A percentile compares a stretch with the other conserved stretches of the same genome.
Conservation (phyloP, 805 yeast species). For the Saccharomycopsis sp. region DNA sequence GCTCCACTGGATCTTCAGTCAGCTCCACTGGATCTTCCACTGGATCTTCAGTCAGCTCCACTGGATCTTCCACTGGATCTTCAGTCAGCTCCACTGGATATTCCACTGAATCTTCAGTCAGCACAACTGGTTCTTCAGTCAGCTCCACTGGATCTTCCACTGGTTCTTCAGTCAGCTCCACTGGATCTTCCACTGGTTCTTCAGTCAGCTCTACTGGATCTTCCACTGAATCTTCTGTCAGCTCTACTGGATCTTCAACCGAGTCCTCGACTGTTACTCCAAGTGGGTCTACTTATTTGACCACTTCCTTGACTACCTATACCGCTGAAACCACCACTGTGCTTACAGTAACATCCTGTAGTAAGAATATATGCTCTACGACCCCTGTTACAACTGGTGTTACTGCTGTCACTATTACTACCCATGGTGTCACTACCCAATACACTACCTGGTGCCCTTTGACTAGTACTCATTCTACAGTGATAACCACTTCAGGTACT, state of each 20-base stretch:
- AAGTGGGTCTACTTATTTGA: too few species aligned
- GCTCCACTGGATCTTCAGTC: neutral
- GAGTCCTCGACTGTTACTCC: too few species aligned
- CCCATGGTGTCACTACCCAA: slow-evolving; percentile 21
- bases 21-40: neutral
- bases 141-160: slow-evolving; percentile 25
- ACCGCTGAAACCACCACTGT: neutral
- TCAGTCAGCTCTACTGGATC: neutral
- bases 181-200: neutral
- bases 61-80: neutral
- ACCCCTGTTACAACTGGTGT: slow-evolving; percentile 13
- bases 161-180: slow-evolving; percentile 24
- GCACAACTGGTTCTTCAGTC: slow-evolving; percentile 24
- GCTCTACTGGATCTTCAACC: neutral
- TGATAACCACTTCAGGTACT: slow-evolving; percentile 8
- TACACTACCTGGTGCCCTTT: slow-evolving; percentile 8
- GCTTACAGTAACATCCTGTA: slow-evolving; percentile 4
- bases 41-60: neutral
- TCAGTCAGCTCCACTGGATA: neutral
- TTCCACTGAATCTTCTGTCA: neutral
- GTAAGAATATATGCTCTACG: slow-evolving; percentile 19
- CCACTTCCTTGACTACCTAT: neutral
- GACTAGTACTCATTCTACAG: neutral
- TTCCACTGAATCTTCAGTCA: slow-evolving; percentile 25
- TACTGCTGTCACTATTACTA: slow-evolving; percentile 22